phyloP scores from a whole-genome alignment of 2,329 filamentous ascomycete species.

The Eutypella sp. region DNA sequence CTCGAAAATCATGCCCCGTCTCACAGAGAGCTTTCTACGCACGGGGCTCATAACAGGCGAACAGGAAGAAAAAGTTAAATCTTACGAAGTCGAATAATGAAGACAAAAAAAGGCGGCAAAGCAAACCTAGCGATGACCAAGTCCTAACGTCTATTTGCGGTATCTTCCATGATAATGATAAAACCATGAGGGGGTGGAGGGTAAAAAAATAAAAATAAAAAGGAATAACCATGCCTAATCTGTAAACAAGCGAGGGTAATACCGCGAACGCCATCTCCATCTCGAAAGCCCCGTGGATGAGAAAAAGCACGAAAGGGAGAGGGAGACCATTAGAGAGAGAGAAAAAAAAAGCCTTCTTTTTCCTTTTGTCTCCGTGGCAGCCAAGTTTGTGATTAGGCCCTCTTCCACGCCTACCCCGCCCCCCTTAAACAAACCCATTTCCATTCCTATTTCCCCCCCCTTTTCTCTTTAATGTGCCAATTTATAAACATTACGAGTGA shows the following conservation, averaged over 20 bases:
- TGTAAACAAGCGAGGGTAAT: background rate
- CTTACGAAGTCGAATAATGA: no score
- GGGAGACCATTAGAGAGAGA: no score
- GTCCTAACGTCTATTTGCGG: background rate
- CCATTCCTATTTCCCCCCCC: background rate
- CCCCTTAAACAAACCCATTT: background rate
- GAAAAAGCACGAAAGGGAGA: no score
- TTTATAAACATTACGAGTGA: constrained; percentile 33
- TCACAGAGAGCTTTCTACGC: no score
- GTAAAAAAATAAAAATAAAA: background rate
- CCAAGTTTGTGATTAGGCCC: background rate
- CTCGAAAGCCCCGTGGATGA: no score
- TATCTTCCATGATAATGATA: no score
- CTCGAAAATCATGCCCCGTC: no score
- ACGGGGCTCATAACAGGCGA: no score
- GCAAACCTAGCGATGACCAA: background rate
- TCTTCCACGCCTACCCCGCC: no score
- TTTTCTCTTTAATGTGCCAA: background rate
- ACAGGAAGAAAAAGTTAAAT: no score
- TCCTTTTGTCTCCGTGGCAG: background rate
- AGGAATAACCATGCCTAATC: background rate
- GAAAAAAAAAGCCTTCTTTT: background rate
- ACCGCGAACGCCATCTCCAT: background rate
- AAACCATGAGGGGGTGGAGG: no score
- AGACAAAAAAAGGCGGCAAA: background rate